Evolutionary conservation across 352 stramenopile genomes (phyloP).

Genomic region (Peronospora belbahrii): DNA sequence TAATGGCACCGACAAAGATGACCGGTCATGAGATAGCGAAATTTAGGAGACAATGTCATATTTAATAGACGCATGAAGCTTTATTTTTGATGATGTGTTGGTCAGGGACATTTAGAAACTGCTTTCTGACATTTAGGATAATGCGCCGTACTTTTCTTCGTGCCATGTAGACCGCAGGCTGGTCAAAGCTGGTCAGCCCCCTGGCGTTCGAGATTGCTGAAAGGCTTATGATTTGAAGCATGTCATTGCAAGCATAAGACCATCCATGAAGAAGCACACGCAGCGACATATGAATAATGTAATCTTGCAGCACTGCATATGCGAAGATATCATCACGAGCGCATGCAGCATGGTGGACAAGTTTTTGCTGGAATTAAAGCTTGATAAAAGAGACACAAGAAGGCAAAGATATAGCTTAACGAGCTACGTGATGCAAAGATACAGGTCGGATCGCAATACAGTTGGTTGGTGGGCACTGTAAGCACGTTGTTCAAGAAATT

Average conservation of each 20-base stretch:
- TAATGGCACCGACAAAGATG: slow-evolving; percentile 28
- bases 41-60: slow-evolving; percentile 18
- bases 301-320: slow-evolving; percentile 43
- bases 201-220: slow-evolving; percentile 21
- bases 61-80: slow-evolving; percentile 2
- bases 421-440: slow-evolving; percentile 27
- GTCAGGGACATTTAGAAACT: not conserved
- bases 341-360: slow-evolving; percentile 45
- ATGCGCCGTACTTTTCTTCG: slow-evolving; percentile 9
- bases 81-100: not conserved
- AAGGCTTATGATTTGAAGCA: slow-evolving; percentile 33
- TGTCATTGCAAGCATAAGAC: slow-evolving; percentile 25
- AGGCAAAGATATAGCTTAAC: slow-evolving; percentile 32
- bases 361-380: slow-evolving; percentile 45
- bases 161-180: slow-evolving; percentile 33
- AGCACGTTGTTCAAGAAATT: slow-evolving; percentile 19
- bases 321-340: slow-evolving; percentile 45
- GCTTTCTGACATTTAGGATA: not conserved
- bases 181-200: slow-evolving; percentile 23
- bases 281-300: slow-evolving; percentile 30
- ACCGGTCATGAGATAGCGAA: slow-evolving; percentile 33
- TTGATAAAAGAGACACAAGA: slow-evolving; percentile 41
- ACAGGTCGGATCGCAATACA: slow-evolving; percentile 27
- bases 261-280: slow-evolving; percentile 26
- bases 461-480: slow-evolving; percentile 18